These are phyloP conservation scores for Solanum hybrid DNA, from an alignment of 305 asterid genomes.

Conservation along the genomic window DNA sequence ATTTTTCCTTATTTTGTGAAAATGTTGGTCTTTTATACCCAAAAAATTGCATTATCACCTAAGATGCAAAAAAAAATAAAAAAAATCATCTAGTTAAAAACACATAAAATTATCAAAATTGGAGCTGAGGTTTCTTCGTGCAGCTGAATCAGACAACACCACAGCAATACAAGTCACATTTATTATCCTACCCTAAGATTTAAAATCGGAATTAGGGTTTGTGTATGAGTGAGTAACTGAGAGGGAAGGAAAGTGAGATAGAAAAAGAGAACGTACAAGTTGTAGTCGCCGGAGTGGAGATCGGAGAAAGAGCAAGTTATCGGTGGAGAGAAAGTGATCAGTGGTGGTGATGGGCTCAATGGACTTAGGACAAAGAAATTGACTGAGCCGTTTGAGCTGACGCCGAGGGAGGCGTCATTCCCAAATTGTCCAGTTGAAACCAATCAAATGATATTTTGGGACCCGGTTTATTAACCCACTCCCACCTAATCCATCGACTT, in stretches of 20 bases:
- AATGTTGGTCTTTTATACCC: background rate
- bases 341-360: background rate
- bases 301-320: background rate
- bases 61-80: background rate
- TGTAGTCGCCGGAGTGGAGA: background rate
- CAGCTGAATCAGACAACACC: background rate
- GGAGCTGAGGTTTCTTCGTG: background rate
- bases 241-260: background rate
- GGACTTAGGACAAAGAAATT: background rate
- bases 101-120: background rate
- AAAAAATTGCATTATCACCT: background rate
- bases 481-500: background rate
- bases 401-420: background rate
- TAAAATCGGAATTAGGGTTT: background rate
- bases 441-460: background rate
- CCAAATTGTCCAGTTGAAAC: background rate
- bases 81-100: background rate
- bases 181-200: background rate
- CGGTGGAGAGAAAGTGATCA: background rate
- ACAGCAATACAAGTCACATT: background rate
- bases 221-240: background rate
- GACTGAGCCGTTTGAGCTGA: slow-evolving; percentile 1
- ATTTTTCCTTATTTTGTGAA: background rate
- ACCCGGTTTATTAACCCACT: background rate
- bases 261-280: background rate